phyloP scores from a whole-genome alignment of 495 filamentous ascomycete genomes.

The Penicillium fimorum region DNA sequence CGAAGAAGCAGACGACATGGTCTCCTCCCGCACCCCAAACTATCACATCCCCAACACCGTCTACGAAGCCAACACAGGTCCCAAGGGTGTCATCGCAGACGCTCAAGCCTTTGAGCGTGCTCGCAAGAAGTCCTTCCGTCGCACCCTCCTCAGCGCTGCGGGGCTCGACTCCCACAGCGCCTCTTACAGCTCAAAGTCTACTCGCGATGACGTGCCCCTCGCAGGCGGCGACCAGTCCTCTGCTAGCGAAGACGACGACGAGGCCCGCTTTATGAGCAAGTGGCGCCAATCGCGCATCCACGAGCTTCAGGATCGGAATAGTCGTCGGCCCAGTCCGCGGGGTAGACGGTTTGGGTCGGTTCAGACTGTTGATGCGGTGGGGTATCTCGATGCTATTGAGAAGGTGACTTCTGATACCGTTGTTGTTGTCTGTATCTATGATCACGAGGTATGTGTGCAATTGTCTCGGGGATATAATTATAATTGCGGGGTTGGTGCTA shows the following conservation, averaged over 20 bases:
- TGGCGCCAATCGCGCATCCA: slow-evolving; percentile 79
- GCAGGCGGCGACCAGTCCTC: slow-evolving; percentile 31
- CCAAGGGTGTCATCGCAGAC: slow-evolving; percentile 97
- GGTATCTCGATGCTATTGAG: slow-evolving; percentile 94
- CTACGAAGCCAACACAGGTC: slow-evolving; percentile 87
- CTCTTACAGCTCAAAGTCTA: slow-evolving; percentile 27
- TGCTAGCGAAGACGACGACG: slow-evolving; percentile 64
- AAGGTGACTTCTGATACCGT: slow-evolving; percentile 75
- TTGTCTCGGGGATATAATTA: background rate
- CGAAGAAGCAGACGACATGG: slow-evolving; percentile 47
- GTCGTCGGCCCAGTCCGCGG: slow-evolving; percentile 60
- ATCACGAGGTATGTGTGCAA: slow-evolving; percentile 66
- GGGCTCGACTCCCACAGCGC: slow-evolving; percentile 27
- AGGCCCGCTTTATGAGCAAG: slow-evolving; percentile 67
- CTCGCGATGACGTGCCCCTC: slow-evolving; percentile 44
- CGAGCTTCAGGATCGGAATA: slow-evolving; percentile 66
- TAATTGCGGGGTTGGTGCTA: slow-evolving; percentile 7
- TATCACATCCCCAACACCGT: slow-evolving; percentile 57
- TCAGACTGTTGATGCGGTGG: slow-evolving; percentile 81
- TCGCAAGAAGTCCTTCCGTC: slow-evolving; percentile 60
- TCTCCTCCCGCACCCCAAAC: slow-evolving; percentile 37
- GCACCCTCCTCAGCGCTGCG: slow-evolving; percentile 43
- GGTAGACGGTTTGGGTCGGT: slow-evolving; percentile 73
- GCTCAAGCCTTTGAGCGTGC: slow-evolving; percentile 87
- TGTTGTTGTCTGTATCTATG: slow-evolving; percentile 94